Percentiles rank a stretch among this genome's conserved stretches.
Conservation (phyloP, 2,329 filamentous ascomycete genomes). For the Helotiales sp. region DNA sequence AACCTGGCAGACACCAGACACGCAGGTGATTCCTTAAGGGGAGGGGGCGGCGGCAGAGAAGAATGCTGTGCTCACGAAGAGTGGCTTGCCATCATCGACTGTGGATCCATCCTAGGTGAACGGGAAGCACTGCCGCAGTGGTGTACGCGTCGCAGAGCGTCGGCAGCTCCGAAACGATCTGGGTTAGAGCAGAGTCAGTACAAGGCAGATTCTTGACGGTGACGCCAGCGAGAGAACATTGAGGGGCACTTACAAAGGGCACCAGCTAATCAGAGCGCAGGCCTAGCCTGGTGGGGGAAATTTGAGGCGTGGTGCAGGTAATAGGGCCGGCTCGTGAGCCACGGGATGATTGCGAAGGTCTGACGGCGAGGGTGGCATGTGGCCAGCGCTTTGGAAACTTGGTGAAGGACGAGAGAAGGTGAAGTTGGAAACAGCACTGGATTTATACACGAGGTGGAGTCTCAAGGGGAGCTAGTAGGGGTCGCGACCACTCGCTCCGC, state of each 20-base stretch:
- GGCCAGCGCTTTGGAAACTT: background rate
- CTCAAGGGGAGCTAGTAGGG: slow-evolving; percentile 1
- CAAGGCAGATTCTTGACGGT: background rate
- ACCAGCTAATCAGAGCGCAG: slow-evolving; percentile 1
- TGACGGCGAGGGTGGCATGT: background rate
- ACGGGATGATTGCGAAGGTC: background rate
- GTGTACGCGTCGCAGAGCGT: background rate
- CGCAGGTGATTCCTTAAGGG: background rate
- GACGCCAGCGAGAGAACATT: background rate
- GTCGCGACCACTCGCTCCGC: background rate
- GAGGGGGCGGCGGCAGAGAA: background rate
- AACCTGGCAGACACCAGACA: background rate
- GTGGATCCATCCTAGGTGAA: background rate
- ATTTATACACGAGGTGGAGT: background rate
- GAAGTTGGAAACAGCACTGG: background rate
- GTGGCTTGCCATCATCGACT: background rate
- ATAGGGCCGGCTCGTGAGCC: slow-evolving; percentile 2
- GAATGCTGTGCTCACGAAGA: slow-evolving; percentile 2
- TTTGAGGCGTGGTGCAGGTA: slow-evolving; percentile 1
- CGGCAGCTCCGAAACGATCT: slow-evolving; percentile 1
- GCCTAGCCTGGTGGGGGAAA: background rate
- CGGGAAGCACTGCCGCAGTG: background rate
- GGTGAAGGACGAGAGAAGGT: background rate
- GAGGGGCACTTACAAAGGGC: background rate
- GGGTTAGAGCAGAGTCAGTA: background rate